Evolutionary conservation across 169 alveolate species (phyloP).

Genomic region (Haemoproteus tartakovskyi): DNA sequence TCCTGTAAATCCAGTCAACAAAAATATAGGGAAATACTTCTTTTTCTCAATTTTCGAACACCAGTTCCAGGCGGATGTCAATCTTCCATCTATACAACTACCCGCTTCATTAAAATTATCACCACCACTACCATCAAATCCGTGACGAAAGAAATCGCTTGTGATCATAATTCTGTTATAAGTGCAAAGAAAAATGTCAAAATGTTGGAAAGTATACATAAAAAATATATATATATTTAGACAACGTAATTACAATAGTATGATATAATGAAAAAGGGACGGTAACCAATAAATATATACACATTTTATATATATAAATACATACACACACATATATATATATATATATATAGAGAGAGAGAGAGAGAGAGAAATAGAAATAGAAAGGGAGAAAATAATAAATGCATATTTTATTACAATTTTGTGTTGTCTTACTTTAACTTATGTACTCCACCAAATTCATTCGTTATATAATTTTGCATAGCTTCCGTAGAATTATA

Average conservation of each 20-base stretch:
- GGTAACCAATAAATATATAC: no score
- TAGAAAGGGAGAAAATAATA: no score
- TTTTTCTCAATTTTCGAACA: slow-evolving; percentile 89
- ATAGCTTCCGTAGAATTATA: slow-evolving; percentile 78
- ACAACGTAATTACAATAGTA: no score
- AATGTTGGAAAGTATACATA: no score
- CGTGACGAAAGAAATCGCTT: slow-evolving; percentile 91
- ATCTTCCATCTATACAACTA: slow-evolving; percentile 92
- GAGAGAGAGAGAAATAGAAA: no score
- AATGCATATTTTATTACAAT: not conserved
- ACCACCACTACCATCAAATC: slow-evolving; percentile 93
- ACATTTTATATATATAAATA: no score
- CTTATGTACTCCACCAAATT: slow-evolving; percentile 83
- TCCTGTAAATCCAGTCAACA: slow-evolving; percentile 90
- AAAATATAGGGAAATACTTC: slow-evolving; percentile 86
- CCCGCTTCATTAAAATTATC: slow-evolving; percentile 94
- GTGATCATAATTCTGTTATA: slow-evolving; percentile 80
- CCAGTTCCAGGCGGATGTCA: slow-evolving; percentile 94
- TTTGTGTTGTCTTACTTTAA: slow-evolving; percentile 65
- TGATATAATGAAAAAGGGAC: no score
- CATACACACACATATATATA: no score
- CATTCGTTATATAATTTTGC: slow-evolving; percentile 78
- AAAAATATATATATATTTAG: no score
- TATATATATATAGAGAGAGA: no score
- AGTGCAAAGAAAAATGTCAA: no score